Evolutionary conservation across 2,329 filamentous ascomycete species (phyloP).

Genomic region (Colletotrichum neosansevieriae): DNA sequence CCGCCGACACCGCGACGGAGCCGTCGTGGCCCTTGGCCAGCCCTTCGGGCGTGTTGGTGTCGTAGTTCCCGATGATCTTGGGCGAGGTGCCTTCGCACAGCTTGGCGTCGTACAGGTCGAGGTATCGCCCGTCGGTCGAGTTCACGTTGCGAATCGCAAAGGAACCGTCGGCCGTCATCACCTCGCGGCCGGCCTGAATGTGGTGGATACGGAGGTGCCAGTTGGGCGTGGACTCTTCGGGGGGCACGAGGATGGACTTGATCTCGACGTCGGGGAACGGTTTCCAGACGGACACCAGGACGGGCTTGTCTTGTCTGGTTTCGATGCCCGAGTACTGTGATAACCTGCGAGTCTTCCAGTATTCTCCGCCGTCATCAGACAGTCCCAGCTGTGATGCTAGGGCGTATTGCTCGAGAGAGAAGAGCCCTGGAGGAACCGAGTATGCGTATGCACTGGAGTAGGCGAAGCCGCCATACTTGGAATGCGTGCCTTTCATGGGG

Average conservation of each 20-base stretch:
- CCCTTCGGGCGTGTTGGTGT: constrained; percentile 65
- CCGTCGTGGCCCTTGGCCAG: constrained; percentile 63
- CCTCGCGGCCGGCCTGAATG: constrained; percentile 68
- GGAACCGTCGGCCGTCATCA: constrained; percentile 80
- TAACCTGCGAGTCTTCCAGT: constrained; percentile 81
- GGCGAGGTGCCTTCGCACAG: constrained; percentile 64
- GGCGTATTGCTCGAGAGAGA: constrained; percentile 81
- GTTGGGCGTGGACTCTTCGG: constrained; percentile 67
- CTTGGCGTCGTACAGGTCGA: constrained; percentile 58
- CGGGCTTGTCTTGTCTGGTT: constrained; percentile 63
- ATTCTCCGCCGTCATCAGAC: constrained; percentile 81
- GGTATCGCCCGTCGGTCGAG: constrained; percentile 59
- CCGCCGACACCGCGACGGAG: constrained; percentile 69
- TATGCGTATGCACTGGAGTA: constrained; percentile 83
- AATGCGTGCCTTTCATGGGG: constrained; percentile 83
- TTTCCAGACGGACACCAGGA: constrained; percentile 77
- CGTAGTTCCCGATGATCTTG: constrained; percentile 71
- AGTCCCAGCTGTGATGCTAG: constrained; percentile 81
- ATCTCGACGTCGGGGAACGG: constrained; percentile 78
- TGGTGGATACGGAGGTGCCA: constrained; percentile 78
- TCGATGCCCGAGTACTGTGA: constrained; percentile 75
- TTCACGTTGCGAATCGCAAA: constrained; percentile 76
- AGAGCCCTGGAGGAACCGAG: constrained; percentile 80
- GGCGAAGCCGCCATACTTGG: constrained; percentile 84
- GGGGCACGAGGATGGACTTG: constrained; percentile 74